These are phyloP conservation scores for Lichina pygmaea DNA, from an alignment of 495 filamentous ascomycete genomes.

Conservation along the genomic window DNA sequence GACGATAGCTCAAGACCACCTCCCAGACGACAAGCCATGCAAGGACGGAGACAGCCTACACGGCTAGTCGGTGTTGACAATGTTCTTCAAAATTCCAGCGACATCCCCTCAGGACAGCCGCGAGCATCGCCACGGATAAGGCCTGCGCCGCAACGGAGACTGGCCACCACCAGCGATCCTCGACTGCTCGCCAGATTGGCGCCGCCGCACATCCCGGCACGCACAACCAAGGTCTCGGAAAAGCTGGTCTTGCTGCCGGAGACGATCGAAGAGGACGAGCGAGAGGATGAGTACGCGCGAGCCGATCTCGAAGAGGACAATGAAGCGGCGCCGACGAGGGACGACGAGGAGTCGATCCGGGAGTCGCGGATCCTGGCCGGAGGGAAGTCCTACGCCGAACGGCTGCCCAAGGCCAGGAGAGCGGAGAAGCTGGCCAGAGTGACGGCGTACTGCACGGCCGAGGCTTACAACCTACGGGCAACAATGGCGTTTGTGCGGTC, in stretches of 20 bases:
- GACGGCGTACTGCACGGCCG: constrained; percentile 90
- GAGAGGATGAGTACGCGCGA: constrained; percentile 9
- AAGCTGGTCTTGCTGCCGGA: constrained; percentile 91
- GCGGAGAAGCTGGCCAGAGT: constrained; percentile 70
- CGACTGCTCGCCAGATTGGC: constrained; percentile 17
- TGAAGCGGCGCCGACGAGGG: constrained; percentile 41
- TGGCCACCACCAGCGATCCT: constrained; percentile 14
- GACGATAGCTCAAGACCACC: not conserved
- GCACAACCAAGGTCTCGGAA: constrained; percentile 79
- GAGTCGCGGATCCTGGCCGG: constrained; percentile 28
- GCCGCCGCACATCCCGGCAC: constrained; percentile 57
- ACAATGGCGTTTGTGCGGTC: constrained; percentile 71
- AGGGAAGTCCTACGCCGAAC: constrained; percentile 81
- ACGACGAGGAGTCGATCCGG: constrained; percentile 47
- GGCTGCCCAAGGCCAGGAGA: constrained; percentile 67
- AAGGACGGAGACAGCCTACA: constrained; percentile 19
- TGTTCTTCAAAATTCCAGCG: constrained; percentile 75
- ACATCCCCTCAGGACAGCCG: constrained; percentile 86
- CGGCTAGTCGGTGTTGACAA: constrained; percentile 91
- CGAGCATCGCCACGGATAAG: constrained; percentile 36
- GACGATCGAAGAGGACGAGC: constrained; percentile 17
- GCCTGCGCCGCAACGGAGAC: constrained; percentile 21
- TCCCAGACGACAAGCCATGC: not conserved
- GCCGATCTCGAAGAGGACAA: constrained; percentile 29
- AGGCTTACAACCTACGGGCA: constrained; percentile 66